These are phyloP conservation scores for Pseudonitzschia delicatissima DNA, from an alignment of 108 stramenopile genomes.

Conservation along the genomic window DNA sequence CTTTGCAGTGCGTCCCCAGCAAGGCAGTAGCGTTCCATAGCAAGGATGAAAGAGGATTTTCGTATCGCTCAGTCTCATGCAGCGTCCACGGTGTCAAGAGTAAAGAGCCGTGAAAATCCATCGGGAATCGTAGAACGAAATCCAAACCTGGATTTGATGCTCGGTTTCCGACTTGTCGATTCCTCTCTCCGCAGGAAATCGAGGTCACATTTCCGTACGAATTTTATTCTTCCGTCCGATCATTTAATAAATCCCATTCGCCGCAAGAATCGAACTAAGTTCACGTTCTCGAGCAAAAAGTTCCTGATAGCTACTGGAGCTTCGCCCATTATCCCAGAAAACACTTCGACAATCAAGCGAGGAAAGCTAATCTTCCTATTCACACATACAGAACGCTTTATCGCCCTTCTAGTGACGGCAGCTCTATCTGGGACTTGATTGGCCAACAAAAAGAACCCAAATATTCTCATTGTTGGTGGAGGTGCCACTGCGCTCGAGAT, in stretches of 20 bases:
- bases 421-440: not conserved
- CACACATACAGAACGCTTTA: constrained; percentile 34
- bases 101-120: constrained; percentile 37
- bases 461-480: constrained; percentile 44
- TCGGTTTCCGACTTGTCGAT: constrained; percentile 7
- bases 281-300: constrained; percentile 19
- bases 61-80: constrained; percentile 12
- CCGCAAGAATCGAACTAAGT: not conserved
- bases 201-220: constrained; percentile 7
- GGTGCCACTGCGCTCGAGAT: constrained; percentile 46
- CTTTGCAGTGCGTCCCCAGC: constrained; percentile 47
- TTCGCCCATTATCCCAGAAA: constrained; percentile 31
- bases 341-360: constrained; percentile 19
- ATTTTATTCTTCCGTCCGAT: constrained; percentile 7
- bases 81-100: constrained; percentile 10
- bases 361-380: constrained; percentile 17
- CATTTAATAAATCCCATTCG: not conserved
- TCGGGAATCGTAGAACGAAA: constrained; percentile 9
- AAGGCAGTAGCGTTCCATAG: constrained; percentile 44
- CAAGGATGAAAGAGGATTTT: constrained; percentile 8
- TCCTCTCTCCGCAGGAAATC: constrained; percentile 16
- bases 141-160: constrained; percentile 28
- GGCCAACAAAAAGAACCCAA: not conserved
- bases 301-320: constrained; percentile 49
- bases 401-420: constrained; percentile 21